Base-by-base conservation (phyloP, 2,329 filamentous ascomycete genomes). In the Lasiodiplodia theobromae region DNA sequence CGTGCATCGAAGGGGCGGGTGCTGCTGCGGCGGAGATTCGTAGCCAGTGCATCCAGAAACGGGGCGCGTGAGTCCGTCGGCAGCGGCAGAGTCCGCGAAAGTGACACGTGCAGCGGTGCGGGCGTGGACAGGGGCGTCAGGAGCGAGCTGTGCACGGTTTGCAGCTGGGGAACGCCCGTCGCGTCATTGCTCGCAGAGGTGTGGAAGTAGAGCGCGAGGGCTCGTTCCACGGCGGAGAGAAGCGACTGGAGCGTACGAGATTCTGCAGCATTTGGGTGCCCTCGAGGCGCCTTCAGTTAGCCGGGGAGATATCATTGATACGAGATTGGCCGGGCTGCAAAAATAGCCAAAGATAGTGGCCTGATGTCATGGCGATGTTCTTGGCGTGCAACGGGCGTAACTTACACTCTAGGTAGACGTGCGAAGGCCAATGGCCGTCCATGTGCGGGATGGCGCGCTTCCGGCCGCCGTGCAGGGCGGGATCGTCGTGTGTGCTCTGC, bases 381-480 rank as follows among this genome's bases (percentile, higher is more conserved):
- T 8, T 11, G 23, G 12, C 23, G 25, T 8, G 11, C 16, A 57
- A 31, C 54, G 37, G 37, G 34, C n/a, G 44, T 12, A 5, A 54
- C 89, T 81, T 85, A 96, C 96, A 99, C 82, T 98, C 95, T 68
- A 97, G 84, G 78, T 97, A 98, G 56, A 98, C 78, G 80, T 98
- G 95, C 40, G 90, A 93, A 1, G 95, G 93, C 96, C 96, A 99
- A 78, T 94, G 93, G 70, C 96, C 96, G 69, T 89, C 88, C 31
- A 95, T 84, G 80, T 99, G 96, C 28, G 95, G 94, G 60, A 89
- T 92, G 68, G 91, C 87, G 52, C 96, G 88, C 76, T 90, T 93
- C 56, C 95, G 89, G 66, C 96, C 96, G 38, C 91, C 91, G 78
- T 99, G 96, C 69, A 98, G 84, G 69, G 86, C 85, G 0, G 95